Evolutionary conservation across 2,329 filamentous ascomycete genomes (phyloP).

Genomic region (Xylariaceae sp.): DNA sequence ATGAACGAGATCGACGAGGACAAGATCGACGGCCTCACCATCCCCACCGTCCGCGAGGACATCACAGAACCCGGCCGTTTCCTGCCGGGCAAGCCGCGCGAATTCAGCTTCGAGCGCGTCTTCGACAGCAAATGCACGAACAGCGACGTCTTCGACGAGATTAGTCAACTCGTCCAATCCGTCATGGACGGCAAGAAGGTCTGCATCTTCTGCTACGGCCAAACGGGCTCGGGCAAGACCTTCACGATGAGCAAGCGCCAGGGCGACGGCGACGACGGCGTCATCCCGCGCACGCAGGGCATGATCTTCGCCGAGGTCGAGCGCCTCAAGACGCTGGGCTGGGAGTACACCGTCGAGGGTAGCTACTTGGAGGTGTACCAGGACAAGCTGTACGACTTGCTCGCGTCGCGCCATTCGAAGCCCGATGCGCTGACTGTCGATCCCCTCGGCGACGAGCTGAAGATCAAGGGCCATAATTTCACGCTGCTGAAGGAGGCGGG

Average conservation of each 20-base stretch:
- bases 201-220: constrained; percentile 97
- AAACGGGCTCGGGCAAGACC: constrained; percentile 95
- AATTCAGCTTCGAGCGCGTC: constrained; percentile 89
- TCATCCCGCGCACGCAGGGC: constrained; percentile 88
- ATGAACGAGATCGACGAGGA: constrained; percentile 56
- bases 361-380: constrained; percentile 98
- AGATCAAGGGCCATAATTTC: constrained; percentile 31
- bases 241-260: constrained; percentile 65
- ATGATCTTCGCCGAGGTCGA: constrained; percentile 91
- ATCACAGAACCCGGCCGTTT: constrained; percentile 60
- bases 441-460: constrained; percentile 29
- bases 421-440: constrained; percentile 55
- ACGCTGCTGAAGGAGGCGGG: constrained; percentile 66
- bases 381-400: constrained; percentile 87
- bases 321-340: constrained; percentile 81
- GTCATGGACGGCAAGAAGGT: constrained; percentile 97
- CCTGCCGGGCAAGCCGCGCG: constrained; percentile 70
- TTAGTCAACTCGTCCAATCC: constrained; percentile 92
- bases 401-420: constrained; percentile 60
- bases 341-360: constrained; percentile 90
- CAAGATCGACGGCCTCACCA: constrained; percentile 79
- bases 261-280: constrained; percentile 70
- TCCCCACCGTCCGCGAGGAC: constrained; percentile 77
- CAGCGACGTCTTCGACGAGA: constrained; percentile 86
- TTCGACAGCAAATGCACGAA: constrained; percentile 77